These are phyloP conservation scores for Narthecium ossifragum DNA, from an alignment of 106 monocot genomes.

Conservation along the genomic window DNA sequence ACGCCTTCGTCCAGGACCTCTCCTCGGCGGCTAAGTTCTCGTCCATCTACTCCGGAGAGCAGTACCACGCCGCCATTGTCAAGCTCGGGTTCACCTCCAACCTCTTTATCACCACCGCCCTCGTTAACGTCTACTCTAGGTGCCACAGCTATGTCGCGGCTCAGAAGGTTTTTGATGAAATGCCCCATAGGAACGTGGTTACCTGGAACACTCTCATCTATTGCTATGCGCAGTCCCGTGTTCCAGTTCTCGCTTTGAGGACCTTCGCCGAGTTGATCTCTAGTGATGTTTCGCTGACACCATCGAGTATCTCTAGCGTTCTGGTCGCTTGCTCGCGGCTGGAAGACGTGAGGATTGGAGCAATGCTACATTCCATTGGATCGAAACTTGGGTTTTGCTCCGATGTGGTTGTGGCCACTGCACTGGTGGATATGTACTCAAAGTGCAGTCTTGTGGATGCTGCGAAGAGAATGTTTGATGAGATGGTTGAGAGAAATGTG, in stretches of 20 bases:
- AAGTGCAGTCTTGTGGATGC: slow-evolving; percentile 23
- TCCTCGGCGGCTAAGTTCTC: slow-evolving; percentile 17
- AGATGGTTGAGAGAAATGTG: slow-evolving; percentile 46
- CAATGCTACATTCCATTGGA: slow-evolving; percentile 28
- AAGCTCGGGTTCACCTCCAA: slow-evolving; percentile 33
- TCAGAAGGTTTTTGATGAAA: slow-evolving; percentile 40
- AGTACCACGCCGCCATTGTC: slow-evolving; percentile 20
- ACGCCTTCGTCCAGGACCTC: slow-evolving; percentile 25
- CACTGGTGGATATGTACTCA: slow-evolving; percentile 39
- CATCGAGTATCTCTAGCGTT: slow-evolving; percentile 27
- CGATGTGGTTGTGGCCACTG: slow-evolving; percentile 36
- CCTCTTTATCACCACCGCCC: slow-evolving; percentile 27
- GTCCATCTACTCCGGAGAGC: slow-evolving; percentile 11
- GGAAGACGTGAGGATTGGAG: slow-evolving; percentile 4
- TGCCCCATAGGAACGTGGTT: slow-evolving; percentile 25
- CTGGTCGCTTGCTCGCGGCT: slow-evolving; percentile 19
- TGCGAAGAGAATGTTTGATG: slow-evolving; percentile 42
- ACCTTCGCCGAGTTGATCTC: slow-evolving; percentile 16
- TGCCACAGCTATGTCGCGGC: slow-evolving; percentile 6
- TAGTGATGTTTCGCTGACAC: slow-evolving; percentile 11
- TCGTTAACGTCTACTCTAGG: slow-evolving; percentile 30
- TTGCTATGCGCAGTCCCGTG: slow-evolving; percentile 17
- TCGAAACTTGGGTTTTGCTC: slow-evolving; percentile 25
- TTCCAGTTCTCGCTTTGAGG: slow-evolving; percentile 1
- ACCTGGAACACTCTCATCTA: slow-evolving; percentile 40